Evolutionary conservation across 768 basidiomycete genomes (phyloP).

Genomic region (Psilocybe cubensis): DNA sequence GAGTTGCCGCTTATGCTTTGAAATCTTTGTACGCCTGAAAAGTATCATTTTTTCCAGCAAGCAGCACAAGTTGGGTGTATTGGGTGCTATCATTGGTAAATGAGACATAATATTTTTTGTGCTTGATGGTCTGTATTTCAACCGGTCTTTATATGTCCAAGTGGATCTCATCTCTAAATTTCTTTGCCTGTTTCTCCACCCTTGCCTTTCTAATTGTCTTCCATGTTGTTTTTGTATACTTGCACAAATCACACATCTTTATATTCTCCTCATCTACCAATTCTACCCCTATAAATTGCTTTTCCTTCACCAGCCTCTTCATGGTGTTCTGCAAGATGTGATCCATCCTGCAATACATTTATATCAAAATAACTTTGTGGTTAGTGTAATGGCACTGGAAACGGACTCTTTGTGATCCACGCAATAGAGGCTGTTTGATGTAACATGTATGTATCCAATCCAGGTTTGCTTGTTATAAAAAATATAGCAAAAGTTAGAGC

Average conservation of each 20-base stretch:
- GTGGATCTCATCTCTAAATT: constrained; percentile 34
- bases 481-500: constrained; percentile 26
- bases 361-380: constrained; percentile 13
- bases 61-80: constrained; percentile 24
- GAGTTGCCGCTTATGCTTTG: constrained; percentile 26
- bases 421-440: constrained; percentile 22
- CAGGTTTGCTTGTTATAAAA: constrained; percentile 18
- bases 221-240: constrained; percentile 29
- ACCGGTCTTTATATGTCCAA: constrained; percentile 43
- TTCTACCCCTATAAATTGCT: constrained; percentile 28
- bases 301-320: constrained; percentile 26
- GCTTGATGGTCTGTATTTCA: constrained; percentile 19
- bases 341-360: constrained; percentile 31
- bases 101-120: constrained; percentile 30
- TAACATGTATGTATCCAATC: constrained; percentile 22
- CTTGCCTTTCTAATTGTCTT: constrained; percentile 30
- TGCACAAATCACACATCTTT: constrained; percentile 31
- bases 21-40: constrained; percentile 27
- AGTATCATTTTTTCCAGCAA: constrained; percentile 31
- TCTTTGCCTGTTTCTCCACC: constrained; percentile 18
- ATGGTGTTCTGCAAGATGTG: constrained; percentile 26
- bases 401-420: constrained; percentile 6
- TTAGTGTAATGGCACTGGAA: constrained; percentile 5
- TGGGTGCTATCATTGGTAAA: constrained; percentile 38
- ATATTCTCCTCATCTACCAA: constrained; percentile 21